phyloP scores from a whole-genome alignment of 2,329 filamentous ascomycete species.

The Fusarium nanum region DNA sequence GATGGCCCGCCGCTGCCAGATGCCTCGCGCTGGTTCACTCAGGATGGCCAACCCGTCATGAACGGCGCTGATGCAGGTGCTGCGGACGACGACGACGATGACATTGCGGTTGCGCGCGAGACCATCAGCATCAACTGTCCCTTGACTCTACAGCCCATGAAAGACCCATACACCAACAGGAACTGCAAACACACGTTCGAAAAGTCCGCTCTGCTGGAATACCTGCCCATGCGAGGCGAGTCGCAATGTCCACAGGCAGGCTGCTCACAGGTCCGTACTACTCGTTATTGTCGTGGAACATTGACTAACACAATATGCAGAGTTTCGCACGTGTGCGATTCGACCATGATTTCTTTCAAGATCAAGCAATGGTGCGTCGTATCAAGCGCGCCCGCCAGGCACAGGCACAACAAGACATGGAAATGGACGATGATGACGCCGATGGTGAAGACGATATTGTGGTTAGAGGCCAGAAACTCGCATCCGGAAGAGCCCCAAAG shows the following conservation, averaged over 20 bases:
- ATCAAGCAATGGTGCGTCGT: constrained; percentile 67
- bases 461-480: constrained; percentile 42
- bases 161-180: constrained; percentile 72
- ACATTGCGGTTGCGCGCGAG: constrained; percentile 74
- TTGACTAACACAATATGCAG: constrained; percentile 48
- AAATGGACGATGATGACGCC: constrained; percentile 47
- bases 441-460: constrained; percentile 43
- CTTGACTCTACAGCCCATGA: constrained; percentile 72
- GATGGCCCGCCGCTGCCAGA: constrained; percentile 65
- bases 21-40: constrained; percentile 65
- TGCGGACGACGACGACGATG: constrained; percentile 69
- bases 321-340: constrained; percentile 56
- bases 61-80: constrained; percentile 40
- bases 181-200: constrained; percentile 81
- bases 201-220: constrained; percentile 69
- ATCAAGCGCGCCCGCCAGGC: constrained; percentile 66
- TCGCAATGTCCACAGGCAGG: constrained; percentile 73
- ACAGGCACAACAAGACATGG: constrained; percentile 57
- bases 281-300: not conserved
- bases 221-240: constrained; percentile 56
- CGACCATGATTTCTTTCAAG: constrained; percentile 64
- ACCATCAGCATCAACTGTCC: constrained; percentile 76
- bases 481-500: constrained; percentile 42
- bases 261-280: constrained; percentile 65
- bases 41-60: constrained; percentile 58